Conservation (phyloP, 2,329 filamentous ascomycete species). For the Chaetomium sp. region DNA sequence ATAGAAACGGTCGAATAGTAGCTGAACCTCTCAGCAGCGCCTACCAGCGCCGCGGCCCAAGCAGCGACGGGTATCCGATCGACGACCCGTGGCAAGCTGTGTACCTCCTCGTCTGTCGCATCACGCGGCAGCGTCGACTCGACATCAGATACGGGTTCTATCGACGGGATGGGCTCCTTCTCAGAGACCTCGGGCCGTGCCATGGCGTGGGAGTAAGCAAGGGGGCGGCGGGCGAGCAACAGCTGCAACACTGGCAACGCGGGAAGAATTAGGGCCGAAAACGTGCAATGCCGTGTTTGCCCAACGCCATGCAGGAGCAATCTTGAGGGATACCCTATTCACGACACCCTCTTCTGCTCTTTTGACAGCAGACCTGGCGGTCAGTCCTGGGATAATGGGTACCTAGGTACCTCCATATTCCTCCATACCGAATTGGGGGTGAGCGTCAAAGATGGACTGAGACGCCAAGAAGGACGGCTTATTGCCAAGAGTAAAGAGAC, state of each 20-base stretch:
- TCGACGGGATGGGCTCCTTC: not conserved
- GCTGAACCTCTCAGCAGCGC: not conserved
- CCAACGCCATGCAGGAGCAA: not conserved
- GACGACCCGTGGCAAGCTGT: not conserved
- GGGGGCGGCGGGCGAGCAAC: not conserved
- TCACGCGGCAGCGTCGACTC: not conserved
- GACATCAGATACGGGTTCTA: not conserved
- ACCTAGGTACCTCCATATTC: not conserved
- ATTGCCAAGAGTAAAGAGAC: slow-evolving; percentile 6
- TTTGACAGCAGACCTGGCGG: not conserved
- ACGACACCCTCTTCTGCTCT: not conserved
- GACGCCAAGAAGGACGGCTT: not conserved
- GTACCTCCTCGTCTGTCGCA: not conserved
- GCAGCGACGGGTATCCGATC: not conserved
- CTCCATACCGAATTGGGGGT: not conserved
- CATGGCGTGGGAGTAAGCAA: not conserved
- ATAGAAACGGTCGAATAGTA: not conserved
- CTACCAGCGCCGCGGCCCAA: not conserved
- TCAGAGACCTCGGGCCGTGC: not conserved
- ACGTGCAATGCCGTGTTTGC: not conserved
- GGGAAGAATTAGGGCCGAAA: not conserved
- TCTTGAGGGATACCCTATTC: not conserved
- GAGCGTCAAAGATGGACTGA: not conserved
- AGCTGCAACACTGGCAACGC: not conserved
- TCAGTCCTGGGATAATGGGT: not conserved